Evolutionary conservation across 2,329 filamentous ascomycete genomes (phyloP), one percentile per base, ranked within the genome.

Genomic region (Diaporthe citri): DNA sequence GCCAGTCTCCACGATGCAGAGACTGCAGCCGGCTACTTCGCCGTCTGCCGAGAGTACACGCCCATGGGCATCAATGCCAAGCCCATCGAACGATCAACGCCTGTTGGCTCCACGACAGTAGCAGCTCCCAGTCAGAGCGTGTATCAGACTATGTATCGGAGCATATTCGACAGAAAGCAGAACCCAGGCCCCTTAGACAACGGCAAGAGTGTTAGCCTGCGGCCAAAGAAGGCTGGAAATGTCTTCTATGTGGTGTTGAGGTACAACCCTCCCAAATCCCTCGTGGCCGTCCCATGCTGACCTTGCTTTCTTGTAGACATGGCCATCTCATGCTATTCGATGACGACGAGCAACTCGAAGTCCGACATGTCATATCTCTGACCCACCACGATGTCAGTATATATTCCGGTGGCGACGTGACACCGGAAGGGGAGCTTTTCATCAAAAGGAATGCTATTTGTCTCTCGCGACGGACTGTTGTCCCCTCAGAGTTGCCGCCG

Each of bases 311-410:
- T 25, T 57, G 66, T 76, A 96, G 95, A 81, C 96, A 98, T 84
- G 96, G 96, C 51, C 96, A 98, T 82, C 86, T 99, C 69, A 98
- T 99, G 95, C 91, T 99, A 13, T 99, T 98, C 83, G 97, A 99
- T 82, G 96, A 98, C 81, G 92, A 95, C 71, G 95, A 97, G 79
- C 96, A 98, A 83, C 89, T 98, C 79, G 97, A 99, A 84, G 97
- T 99, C 22, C 93, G 96, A 77, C 95, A 98, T 85, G 97, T 99
- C 72, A 95, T 99, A 74, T 98, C 96, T 0, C 89, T 99, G 13
- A 93, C 95, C 46, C 94, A 98, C 80, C 95, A 98, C 84, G 90
- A 93, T 76, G 90, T 98, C 74, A 94, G 93, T 79, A 91, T 98
- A 80, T 97, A 96, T 83, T 94, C 93, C 9, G 96, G 95, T 39